Conservation (phyloP, 2,329 filamentous ascomycete genomes). For the Graphilbum ipis-grandicollis region DNA sequence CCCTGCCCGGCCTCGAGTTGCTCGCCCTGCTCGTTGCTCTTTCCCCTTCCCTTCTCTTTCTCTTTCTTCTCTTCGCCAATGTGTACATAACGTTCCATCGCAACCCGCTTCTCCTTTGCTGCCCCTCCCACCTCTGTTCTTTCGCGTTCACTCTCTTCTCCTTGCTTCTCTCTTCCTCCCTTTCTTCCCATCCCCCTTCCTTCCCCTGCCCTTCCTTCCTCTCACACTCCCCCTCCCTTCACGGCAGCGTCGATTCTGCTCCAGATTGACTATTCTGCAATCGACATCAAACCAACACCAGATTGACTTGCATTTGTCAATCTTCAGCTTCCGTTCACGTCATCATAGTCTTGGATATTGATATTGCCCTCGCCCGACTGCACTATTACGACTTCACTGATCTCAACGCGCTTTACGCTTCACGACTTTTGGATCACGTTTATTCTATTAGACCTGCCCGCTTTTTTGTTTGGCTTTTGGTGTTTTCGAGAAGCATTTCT, state of each 20-base stretch:
- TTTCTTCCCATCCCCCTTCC: background rate
- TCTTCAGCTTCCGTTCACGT: too few species aligned
- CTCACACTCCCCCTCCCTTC: background rate
- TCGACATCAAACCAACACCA: too few species aligned
- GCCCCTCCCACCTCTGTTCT: background rate
- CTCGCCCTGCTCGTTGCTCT: background rate
- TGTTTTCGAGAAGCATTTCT: background rate
- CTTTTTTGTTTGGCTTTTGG: background rate
- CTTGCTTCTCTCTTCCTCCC: constrained; percentile 1
- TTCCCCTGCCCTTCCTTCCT: background rate
- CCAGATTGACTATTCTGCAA: background rate
- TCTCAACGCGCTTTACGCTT: background rate
- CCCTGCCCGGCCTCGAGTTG: background rate
- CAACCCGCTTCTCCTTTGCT: too few species aligned
- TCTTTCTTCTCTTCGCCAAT: background rate
- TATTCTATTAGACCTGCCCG: background rate
- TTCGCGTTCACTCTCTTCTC: background rate
- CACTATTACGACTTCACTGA: background rate
- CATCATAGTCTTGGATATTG: background rate
- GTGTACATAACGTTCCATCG: constrained; percentile 3
- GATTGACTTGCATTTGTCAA: too few species aligned
- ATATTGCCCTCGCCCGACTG: background rate
- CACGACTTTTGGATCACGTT: background rate
- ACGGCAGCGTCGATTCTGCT: background rate
- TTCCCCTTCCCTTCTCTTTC: background rate